phyloP scores from a whole-genome alignment of 805 yeast genomes.

The Cyberlindnera saturnus region DNA sequence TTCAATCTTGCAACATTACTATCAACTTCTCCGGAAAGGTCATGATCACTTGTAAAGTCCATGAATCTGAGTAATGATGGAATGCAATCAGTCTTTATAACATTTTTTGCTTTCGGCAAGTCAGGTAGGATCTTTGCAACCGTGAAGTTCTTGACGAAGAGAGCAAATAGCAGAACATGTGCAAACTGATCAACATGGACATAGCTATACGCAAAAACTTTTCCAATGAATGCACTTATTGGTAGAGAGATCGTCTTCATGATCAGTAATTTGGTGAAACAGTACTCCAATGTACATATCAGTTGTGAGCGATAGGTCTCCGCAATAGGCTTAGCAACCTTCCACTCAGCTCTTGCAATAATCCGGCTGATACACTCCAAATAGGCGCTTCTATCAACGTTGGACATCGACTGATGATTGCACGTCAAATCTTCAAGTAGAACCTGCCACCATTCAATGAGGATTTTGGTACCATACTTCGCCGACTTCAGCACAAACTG shows the following conservation, averaged over 20 bases:
- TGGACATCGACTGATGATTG: constrained; percentile 3
- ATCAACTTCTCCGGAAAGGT: constrained; percentile 1
- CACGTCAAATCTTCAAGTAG: constrained; percentile 6
- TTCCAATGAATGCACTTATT: constrained; percentile 46
- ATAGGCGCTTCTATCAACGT: constrained; percentile 10
- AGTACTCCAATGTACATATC: constrained; percentile 7
- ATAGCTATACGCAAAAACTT: constrained; percentile 52
- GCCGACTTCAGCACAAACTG: constrained; percentile 7
- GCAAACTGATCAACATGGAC: constrained; percentile 43
- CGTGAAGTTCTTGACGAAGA: constrained; percentile 46
- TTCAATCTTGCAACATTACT: constrained; percentile 30
- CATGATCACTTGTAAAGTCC: constrained; percentile 17
- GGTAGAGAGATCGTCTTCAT: constrained; percentile 14
- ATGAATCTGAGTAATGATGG: constrained; percentile 10
- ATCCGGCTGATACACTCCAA: constrained; percentile 11
- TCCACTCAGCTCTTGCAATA: constrained; percentile 12
- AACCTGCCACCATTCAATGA: constrained; percentile 9
- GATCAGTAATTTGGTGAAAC: constrained; percentile 11
- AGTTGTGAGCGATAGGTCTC: constrained; percentile 2
- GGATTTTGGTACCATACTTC: constrained; percentile 5
- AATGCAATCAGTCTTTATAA: not conserved
- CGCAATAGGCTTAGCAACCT: not conserved
- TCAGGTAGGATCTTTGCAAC: constrained; percentile 25
- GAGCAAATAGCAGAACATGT: constrained; percentile 46
- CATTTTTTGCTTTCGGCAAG: not conserved